Evolutionary conservation across 2,329 filamentous ascomycete genomes (phyloP).

Genomic region (Hymenoscyphus infarciens): DNA sequence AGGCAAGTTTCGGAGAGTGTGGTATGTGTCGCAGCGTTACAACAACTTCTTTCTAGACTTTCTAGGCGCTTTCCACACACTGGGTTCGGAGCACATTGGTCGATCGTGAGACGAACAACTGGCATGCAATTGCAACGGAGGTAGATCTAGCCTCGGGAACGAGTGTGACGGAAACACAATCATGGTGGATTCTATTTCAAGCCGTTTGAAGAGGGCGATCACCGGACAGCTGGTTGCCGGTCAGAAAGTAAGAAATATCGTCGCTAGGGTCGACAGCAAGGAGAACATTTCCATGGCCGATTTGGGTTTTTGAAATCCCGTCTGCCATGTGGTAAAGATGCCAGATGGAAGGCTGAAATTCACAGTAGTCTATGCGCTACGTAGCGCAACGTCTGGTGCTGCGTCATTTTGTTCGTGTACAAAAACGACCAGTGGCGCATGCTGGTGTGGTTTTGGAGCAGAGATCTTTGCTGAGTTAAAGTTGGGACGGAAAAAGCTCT

Average conservation of each 20-base stretch:
- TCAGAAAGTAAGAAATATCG: not conserved
- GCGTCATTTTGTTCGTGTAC: not conserved
- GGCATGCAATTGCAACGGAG: not conserved
- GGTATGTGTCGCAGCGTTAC: not conserved
- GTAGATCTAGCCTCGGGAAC: conserved; percentile 1
- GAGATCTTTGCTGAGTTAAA: not conserved
- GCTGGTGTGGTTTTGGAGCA: not conserved
- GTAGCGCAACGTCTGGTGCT: not conserved
- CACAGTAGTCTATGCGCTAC: not conserved
- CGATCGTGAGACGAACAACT: not conserved
- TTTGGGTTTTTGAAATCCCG: not conserved
- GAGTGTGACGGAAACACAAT: conserved; percentile 1
- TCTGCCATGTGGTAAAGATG: not conserved
- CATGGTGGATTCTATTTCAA: conserved; percentile 23
- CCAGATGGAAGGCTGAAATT: not conserved
- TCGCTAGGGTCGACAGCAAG: not conserved
- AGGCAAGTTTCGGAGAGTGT: not conserved
- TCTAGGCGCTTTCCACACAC: not conserved
- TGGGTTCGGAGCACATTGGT: not conserved
- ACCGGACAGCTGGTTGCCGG: conserved; percentile 15
- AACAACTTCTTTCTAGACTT: not conserved
- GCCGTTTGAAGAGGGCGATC: conserved; percentile 23
- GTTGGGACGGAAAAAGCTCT: conserved; percentile 3
- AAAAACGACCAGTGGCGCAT: not conserved
- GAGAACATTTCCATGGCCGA: not conserved